phyloP scores from a whole-genome alignment of 257 asterid species.

The Plectranthus barbatus region DNA sequence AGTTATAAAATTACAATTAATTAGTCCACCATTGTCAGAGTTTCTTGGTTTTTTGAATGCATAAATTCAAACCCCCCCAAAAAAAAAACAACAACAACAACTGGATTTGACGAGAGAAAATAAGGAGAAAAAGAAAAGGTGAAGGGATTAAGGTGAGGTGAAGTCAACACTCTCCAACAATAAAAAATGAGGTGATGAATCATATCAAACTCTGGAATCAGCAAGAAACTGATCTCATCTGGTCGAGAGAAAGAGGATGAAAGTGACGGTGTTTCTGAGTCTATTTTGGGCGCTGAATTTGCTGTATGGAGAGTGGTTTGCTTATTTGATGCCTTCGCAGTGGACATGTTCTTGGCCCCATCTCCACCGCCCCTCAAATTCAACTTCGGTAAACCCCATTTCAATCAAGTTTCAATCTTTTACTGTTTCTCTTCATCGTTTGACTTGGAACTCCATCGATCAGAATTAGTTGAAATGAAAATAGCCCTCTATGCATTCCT shows the following conservation, averaged over 20 bases:
- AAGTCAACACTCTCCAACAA: background rate
- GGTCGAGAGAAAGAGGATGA: constrained; percentile 28
- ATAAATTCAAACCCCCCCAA: too few relatives aligned
- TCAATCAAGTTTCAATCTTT: background rate
- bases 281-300: constrained; percentile 63
- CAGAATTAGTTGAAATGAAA: background rate
- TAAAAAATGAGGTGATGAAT: background rate
- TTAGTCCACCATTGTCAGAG: too few relatives aligned
- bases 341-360: constrained; percentile 92
- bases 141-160: background rate
- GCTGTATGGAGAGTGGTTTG: constrained; percentile 87
- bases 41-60: too few relatives aligned
- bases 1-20: too few relatives aligned
- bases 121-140: background rate
- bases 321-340: constrained; percentile 62
- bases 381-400: constrained; percentile 30
- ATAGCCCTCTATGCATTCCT: background rate
- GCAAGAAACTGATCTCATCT: background rate
- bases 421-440: background rate
- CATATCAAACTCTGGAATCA: background rate
- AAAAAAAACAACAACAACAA: too few relatives aligned
- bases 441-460: background rate
- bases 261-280: constrained; percentile 47
- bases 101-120: background rate
- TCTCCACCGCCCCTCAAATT: constrained; percentile 28